Evolutionary conservation across 1,284 basidiomycete species (phyloP).

Genomic region (Anthracocystis setariae): DNA sequence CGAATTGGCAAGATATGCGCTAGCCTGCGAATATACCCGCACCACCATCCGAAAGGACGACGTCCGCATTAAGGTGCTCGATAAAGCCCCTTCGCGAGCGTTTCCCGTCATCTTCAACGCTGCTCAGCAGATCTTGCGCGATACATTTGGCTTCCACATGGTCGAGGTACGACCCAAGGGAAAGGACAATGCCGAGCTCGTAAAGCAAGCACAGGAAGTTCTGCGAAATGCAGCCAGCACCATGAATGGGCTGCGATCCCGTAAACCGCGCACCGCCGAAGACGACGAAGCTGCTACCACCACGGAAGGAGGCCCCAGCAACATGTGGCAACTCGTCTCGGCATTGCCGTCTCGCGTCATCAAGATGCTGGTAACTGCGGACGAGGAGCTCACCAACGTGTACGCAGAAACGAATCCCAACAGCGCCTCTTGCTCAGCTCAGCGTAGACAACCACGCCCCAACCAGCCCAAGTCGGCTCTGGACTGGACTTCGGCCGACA

Average conservation of each 20-base stretch:
- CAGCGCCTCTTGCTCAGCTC: slow-evolving; percentile 6
- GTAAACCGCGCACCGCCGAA: slow-evolving; percentile 6
- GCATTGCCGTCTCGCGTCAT: slow-evolving; percentile 11
- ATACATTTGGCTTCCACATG: slow-evolving; percentile 50
- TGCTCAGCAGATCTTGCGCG: slow-evolving; percentile 51
- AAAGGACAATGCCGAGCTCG: slow-evolving; percentile 50
- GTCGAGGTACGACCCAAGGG: slow-evolving; percentile 54
- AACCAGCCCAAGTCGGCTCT: slow-evolving; percentile 20
- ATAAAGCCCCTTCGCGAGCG: slow-evolving; percentile 17
- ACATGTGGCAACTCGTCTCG: slow-evolving; percentile 34
- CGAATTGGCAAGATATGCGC: slow-evolving; percentile 52
- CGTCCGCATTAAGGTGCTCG: slow-evolving; percentile 39
- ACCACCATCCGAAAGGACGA: slow-evolving; percentile 40
- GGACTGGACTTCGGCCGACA: slow-evolving; percentile 42
- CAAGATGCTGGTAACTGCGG: slow-evolving; percentile 8
- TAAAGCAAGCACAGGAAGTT: slow-evolving; percentile 28
- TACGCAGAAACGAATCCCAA: slow-evolving; percentile 8
- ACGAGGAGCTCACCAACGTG: slow-evolving; percentile 22
- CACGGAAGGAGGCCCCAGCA: slow-evolving; percentile 17
- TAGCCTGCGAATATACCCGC: slow-evolving; percentile 52
- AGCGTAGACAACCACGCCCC: slow-evolving; percentile 7
- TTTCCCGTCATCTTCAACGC: slow-evolving; percentile 54
- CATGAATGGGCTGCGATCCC: slow-evolving; percentile 30
- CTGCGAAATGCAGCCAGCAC: slow-evolving; percentile 25
- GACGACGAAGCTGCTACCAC: slow-evolving; percentile 8